Conservation (phyloP, 164 flowering plant genomes). For the Pachysandra terminalis region DNA sequence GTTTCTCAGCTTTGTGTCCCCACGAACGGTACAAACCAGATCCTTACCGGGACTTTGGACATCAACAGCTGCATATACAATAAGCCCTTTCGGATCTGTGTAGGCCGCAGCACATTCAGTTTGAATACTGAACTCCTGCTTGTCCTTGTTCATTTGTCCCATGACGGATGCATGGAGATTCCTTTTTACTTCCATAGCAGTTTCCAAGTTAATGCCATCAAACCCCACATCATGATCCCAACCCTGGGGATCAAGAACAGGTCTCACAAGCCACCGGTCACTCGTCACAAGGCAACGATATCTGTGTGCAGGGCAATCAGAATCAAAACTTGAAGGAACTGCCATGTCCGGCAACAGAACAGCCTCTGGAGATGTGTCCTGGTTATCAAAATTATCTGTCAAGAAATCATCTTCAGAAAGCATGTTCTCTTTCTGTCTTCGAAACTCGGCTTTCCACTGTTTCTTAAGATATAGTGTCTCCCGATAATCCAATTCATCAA, state of each 20-base stretch:
- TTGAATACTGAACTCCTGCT: constrained; percentile 69
- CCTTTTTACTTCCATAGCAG: constrained; percentile 36
- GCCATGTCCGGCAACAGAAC: constrained; percentile 70
- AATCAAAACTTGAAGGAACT: constrained; percentile 78
- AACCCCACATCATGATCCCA: constrained; percentile 99
- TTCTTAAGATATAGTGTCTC: constrained; percentile 89
- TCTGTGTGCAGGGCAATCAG: constrained; percentile 69
- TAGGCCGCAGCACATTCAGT: constrained; percentile 60
- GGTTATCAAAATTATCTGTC: constrained; percentile 30
- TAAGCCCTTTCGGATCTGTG: constrained; percentile 38
- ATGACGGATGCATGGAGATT: constrained; percentile 47
- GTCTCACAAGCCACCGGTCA: constrained; percentile 75
- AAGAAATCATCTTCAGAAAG: constrained; percentile 23
- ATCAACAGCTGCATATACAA: constrained; percentile 52
- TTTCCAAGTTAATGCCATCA: constrained; percentile 87
- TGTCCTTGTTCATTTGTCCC: constrained; percentile 91
- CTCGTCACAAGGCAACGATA: constrained; percentile 64
- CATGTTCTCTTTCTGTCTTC: constrained; percentile 31
- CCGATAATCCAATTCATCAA: constrained; percentile 86
- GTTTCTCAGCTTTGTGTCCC: constrained; percentile 55
- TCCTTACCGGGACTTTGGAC: constrained; percentile 69
- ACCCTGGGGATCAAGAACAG: constrained; percentile 88
- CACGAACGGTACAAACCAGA: constrained; percentile 54
- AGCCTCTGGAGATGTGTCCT: constrained; percentile 49
- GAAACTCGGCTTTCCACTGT: constrained; percentile 61